Conservation (phyloP, 805 yeast species). For the Schizosaccharomyces cryophilus region DNA sequence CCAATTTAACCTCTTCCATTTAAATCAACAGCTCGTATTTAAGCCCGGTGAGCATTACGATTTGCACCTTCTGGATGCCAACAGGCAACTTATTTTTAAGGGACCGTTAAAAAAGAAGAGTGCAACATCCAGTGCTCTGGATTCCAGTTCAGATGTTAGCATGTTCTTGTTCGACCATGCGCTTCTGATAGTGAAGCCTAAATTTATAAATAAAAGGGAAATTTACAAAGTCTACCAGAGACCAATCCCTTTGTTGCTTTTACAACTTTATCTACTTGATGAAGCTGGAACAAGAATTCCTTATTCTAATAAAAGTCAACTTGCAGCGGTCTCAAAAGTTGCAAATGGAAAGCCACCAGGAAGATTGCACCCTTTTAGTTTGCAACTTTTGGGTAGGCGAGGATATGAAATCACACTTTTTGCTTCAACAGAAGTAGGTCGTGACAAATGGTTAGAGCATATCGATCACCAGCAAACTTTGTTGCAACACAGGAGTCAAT, state of each 20-base stretch:
- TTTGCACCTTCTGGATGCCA: slow-evolving; percentile 58
- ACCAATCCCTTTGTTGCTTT: slow-evolving; percentile 16
- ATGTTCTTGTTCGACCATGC: slow-evolving; percentile 76
- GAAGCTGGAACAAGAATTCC: not conserved
- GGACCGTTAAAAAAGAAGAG: slow-evolving; percentile 52
- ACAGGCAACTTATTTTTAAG: slow-evolving; percentile 55
- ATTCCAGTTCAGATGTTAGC: slow-evolving; percentile 47
- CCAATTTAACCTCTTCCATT: slow-evolving; percentile 64
- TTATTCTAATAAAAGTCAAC: not conserved
- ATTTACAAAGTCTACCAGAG: slow-evolving; percentile 75
- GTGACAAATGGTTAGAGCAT: slow-evolving; percentile 58
- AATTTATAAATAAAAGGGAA: slow-evolving; percentile 69
- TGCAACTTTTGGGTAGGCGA: slow-evolving; percentile 25
- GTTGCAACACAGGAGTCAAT: slow-evolving; percentile 46
- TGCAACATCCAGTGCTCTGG: slow-evolving; percentile 32
- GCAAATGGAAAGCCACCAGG: slow-evolving; percentile 1
- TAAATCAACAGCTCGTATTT: slow-evolving; percentile 63
- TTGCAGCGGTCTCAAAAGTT: not conserved
- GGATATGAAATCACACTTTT: slow-evolving; percentile 22
- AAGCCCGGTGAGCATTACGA: slow-evolving; percentile 67
- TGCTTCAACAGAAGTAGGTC: slow-evolving; percentile 25
- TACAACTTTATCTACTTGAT: slow-evolving; percentile 6
- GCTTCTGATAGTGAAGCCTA: slow-evolving; percentile 58
- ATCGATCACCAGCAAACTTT: slow-evolving; percentile 57
- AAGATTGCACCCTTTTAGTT: slow-evolving; percentile 21